phyloP scores from a whole-genome alignment of 2,329 filamentous ascomycete species.

The Claviceps spartinae region DNA sequence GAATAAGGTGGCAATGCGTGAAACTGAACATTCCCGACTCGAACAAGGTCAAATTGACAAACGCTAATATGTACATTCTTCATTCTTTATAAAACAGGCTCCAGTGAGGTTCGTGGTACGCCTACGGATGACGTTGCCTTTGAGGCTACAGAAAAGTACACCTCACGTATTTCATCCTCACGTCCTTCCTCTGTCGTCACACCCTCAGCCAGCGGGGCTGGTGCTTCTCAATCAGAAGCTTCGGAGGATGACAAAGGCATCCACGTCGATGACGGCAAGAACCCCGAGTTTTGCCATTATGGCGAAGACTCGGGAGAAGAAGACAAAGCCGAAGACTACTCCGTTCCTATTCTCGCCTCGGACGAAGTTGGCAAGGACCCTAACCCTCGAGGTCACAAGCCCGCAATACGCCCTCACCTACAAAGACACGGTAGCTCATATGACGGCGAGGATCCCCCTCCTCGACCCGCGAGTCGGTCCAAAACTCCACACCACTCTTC shows the following conservation, averaged over 20 bases:
- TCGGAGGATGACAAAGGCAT: conserved; percentile 46
- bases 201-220: conserved; percentile 14
- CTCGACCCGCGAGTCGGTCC: conserved; percentile 51
- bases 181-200: conserved; percentile 30
- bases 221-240: conserved; percentile 16
- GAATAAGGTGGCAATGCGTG: not conserved
- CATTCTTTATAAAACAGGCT: conserved; percentile 33
- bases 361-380: conserved; percentile 74
- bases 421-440: conserved; percentile 48
- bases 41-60: conserved; percentile 6
- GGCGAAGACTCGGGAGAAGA: conserved; percentile 34
- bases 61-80: conserved; percentile 8
- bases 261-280: conserved; percentile 54
- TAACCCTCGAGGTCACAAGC: conserved; percentile 53
- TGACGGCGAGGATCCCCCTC: conserved; percentile 43
- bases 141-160: conserved; percentile 73
- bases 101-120: conserved; percentile 50
- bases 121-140: conserved; percentile 88
- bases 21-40: not conserved
- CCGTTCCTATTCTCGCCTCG: conserved; percentile 71
- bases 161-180: conserved; percentile 61
- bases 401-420: conserved; percentile 65
- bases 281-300: conserved; percentile 24
- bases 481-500: conserved; percentile 39
- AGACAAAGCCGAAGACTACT: conserved; percentile 47